A percentile compares a stretch with the other conserved stretches of the same genome.
These are phyloP conservation scores for Acorus calamus DNA, from an alignment of 106 monocot genomes.

Conservation along the genomic window DNA sequence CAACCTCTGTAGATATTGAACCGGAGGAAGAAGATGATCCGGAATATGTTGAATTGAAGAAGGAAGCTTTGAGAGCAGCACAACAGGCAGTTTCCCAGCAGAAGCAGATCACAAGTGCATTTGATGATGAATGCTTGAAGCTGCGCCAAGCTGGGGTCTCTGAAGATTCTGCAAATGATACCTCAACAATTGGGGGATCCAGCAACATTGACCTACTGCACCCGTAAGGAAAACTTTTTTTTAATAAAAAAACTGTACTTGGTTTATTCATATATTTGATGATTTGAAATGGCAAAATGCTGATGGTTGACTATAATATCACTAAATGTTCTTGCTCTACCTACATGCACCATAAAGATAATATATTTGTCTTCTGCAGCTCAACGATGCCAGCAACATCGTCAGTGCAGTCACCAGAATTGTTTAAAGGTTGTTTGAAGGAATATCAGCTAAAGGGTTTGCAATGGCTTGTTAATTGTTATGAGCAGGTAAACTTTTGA, in stretches of 20 bases:
- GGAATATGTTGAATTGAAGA: conserved; percentile 71
- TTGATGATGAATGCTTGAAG: conserved; percentile 71
- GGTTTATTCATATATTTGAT: no score
- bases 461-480: conserved; percentile 98
- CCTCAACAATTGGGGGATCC: conserved; percentile 30
- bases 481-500: conserved; percentile 65
- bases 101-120: conserved; percentile 78
- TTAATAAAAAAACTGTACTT: no score
- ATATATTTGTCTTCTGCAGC: conserved; percentile 20
- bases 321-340: no score
- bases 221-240: conserved; percentile 49
- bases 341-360: no score
- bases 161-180: conserved; percentile 33
- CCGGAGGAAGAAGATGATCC: conserved; percentile 55
- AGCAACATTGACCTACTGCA: conserved; percentile 69
- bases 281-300: no score
- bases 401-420: conserved; percentile 76
- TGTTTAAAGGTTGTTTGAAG: conserved; percentile 88
- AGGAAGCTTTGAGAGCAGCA: conserved; percentile 77
- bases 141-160: conserved; percentile 55
- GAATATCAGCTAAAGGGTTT: conserved; percentile 96
- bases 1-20: conserved; percentile 17
- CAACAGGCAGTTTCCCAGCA: conserved; percentile 83
- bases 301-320: no score
- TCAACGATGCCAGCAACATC: conserved; percentile 94